Evolutionary conservation across 2,329 filamentous ascomycete species (phyloP), one percentile per base, ranked within the genome.

Genomic region (Thyridium curvatum): DNA sequence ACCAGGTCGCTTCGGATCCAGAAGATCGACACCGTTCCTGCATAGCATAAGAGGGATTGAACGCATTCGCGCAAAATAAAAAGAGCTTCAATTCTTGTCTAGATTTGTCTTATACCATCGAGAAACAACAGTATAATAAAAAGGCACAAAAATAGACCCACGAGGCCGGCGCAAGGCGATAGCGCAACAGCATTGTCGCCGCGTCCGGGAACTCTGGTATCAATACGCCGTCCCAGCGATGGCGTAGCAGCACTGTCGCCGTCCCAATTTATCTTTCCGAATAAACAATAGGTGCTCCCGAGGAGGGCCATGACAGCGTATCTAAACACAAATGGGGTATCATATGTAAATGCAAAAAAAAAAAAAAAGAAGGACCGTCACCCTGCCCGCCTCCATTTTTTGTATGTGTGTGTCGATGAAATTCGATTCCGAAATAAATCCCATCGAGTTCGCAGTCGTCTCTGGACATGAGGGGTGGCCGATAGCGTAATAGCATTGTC

Each of bases 211-310:
- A 56, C 50, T 66, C 67, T 68, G 63, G 67, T 69, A 59, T 57
- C 46, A 64, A 69, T 61, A 65, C 68, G 60, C 68, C 68, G 67
- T 71, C 69, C 65, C 67, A 67, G 66, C 66, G 62, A 72, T 72
- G 69, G 69, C 69, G 69, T 71, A 72, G 56, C 45, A 69, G 69
- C 69, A 72, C 69, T 72, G 55, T 72, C 67, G 65, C 68, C 64
- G 68, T 68, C 69, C 21, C 21, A 26, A 26, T 26, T 26, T 26
- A 26, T 26, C 21, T 26, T 26, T 26, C 21, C 21, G n/a, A n/a
- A 26, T 26, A 26, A 26, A 26, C 21, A 26, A 26, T 6, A 26
- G 21, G 21, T 26, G 10, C 21, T 26, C 21, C 21, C 6, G 10
- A 26, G 21, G 21, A 26, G 21, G 21, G 21, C 21, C 49, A 46